Conservation (phyloP, 257 asterid species). For the Forsythia suspensa region DNA sequence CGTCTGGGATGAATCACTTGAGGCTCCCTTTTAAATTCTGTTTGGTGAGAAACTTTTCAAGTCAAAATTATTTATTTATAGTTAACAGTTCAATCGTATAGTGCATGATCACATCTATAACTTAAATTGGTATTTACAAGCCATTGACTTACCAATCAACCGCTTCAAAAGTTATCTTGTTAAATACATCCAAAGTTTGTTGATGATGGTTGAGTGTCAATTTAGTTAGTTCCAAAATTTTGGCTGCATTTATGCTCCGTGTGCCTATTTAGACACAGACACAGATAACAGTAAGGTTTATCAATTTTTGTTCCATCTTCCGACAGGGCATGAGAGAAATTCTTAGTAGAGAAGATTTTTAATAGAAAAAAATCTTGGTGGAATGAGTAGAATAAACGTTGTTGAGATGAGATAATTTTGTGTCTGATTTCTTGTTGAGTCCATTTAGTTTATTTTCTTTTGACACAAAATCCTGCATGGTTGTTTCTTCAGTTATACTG, state of each 20-base stretch:
- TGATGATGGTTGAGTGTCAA: not conserved
- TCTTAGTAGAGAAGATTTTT: not conserved
- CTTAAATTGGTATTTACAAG: not conserved
- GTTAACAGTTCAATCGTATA: not conserved
- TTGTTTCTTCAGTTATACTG: not conserved
- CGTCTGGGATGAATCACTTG: constrained; percentile 99
- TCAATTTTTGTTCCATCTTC: not conserved
- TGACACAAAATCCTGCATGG: not conserved
- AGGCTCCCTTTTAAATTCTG: constrained; percentile 92
- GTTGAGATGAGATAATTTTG: not conserved
- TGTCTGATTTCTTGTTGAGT: not conserved
- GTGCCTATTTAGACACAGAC: not conserved
- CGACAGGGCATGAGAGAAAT: not conserved
- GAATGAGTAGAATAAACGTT: not conserved
- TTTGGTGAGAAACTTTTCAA: constrained; percentile 41
- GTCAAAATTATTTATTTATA: constrained; percentile 7
- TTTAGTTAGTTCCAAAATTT: not conserved
- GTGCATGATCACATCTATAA: not conserved
- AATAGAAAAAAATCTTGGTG: not conserved
- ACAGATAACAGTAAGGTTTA: not conserved
- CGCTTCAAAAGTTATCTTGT: not conserved
- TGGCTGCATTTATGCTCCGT: not conserved
- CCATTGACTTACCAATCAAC: not conserved
- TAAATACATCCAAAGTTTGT: not conserved
- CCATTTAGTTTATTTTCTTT: not conserved